Conservation (phyloP, 2,329 filamentous ascomycete genomes). For the Talaromyces verruculosus region DNA sequence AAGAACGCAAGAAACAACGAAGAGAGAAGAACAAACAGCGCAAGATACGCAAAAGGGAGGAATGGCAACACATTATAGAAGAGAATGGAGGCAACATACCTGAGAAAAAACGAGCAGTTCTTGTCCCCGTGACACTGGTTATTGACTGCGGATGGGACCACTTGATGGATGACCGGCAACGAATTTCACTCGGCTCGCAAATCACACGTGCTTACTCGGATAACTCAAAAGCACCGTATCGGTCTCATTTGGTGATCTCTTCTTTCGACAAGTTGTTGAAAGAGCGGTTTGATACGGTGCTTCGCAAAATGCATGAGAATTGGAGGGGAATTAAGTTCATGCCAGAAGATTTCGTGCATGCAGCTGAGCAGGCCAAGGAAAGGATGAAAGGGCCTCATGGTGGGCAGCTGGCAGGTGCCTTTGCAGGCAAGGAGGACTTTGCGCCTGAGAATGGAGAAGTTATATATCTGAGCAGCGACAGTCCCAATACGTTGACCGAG, state of each 20-base stretch:
- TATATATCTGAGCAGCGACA: constrained; percentile 89
- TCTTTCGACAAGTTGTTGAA: constrained; percentile 74
- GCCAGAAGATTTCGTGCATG: constrained; percentile 70
- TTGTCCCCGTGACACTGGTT: constrained; percentile 75
- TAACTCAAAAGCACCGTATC: constrained; percentile 68
- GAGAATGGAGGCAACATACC: constrained; percentile 30
- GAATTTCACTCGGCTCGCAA: constrained; percentile 78
- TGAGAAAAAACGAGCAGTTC: constrained; percentile 42
- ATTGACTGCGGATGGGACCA: constrained; percentile 91
- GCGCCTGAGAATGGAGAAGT: constrained; percentile 57
- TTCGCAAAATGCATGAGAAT: constrained; percentile 67
- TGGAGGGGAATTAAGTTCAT: constrained; percentile 80
- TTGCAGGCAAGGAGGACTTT: constrained; percentile 46
- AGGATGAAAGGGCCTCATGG: constrained; percentile 62
- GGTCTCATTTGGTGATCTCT: constrained; percentile 71
- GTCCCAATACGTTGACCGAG: constrained; percentile 76
- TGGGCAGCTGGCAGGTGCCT: constrained; percentile 60
- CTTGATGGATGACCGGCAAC: constrained; percentile 83
- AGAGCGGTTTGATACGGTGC: constrained; percentile 73
- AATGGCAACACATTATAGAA: constrained; percentile 37
- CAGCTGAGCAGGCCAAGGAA: constrained; percentile 63
- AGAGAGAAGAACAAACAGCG: constrained; percentile 55
- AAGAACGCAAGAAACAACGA: constrained; percentile 57
- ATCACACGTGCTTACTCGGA: constrained; percentile 87
- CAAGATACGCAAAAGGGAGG: constrained; percentile 53